Evolutionary conservation across 2,329 filamentous ascomycete genomes (phyloP).

Genomic region (Pseudogymnoascus sp.): DNA sequence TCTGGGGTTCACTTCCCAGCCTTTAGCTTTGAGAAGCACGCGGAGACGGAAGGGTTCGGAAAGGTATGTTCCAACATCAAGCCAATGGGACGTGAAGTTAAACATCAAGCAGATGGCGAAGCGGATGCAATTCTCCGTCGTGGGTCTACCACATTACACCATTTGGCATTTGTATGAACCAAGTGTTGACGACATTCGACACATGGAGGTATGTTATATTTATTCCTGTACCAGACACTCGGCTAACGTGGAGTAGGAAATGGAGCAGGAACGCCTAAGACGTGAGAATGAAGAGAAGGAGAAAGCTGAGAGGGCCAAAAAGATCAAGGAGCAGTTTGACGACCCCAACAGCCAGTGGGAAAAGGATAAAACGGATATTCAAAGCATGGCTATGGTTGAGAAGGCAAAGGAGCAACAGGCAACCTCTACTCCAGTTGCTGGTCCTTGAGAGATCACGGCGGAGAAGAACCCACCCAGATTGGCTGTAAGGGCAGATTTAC

Average conservation of each 20-base stretch:
- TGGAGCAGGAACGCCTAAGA: slow-evolving; percentile 78
- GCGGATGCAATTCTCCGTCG: slow-evolving; percentile 90
- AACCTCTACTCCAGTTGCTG: neutral
- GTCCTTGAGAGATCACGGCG: neutral
- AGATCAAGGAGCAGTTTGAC: slow-evolving; percentile 73
- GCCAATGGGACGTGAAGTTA: slow-evolving; percentile 10
- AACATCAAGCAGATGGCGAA: slow-evolving; percentile 71
- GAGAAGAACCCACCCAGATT: slow-evolving; percentile 3
- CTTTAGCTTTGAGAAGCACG: slow-evolving; percentile 97
- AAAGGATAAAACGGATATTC: slow-evolving; percentile 75
- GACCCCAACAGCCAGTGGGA: slow-evolving; percentile 77
- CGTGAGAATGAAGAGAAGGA: slow-evolving; percentile 75
- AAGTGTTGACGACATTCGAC: slow-evolving; percentile 92
- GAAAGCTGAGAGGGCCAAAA: slow-evolving; percentile 64
- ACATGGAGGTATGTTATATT: slow-evolving; percentile 68
- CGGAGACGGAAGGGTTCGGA: slow-evolving; percentile 96
- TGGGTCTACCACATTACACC: slow-evolving; percentile 93
- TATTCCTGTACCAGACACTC: neutral
- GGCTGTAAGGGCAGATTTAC: slow-evolving; percentile 11
- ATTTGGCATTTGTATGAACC: slow-evolving; percentile 99
- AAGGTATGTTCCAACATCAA: slow-evolving; percentile 55
- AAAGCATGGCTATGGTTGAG: slow-evolving; percentile 57
- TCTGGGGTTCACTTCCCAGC: slow-evolving; percentile 95
- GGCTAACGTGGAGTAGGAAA: slow-evolving; percentile 52
- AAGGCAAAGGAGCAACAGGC: slow-evolving; percentile 36